Evolutionary conservation across 139 green algal species (phyloP).

Genomic region (Micromonas commoda): DNA sequence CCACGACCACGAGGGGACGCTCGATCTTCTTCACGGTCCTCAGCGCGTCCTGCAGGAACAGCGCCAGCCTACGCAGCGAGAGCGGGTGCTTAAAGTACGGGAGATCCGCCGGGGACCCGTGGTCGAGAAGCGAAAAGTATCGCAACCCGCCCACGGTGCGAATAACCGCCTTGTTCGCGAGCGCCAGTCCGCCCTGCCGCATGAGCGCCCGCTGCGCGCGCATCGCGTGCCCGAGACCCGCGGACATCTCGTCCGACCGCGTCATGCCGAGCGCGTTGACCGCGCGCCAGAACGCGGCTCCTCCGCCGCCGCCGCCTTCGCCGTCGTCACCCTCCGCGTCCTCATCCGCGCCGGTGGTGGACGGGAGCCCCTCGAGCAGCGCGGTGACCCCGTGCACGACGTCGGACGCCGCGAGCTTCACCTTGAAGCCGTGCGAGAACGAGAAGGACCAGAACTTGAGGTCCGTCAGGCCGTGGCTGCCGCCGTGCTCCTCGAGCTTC

Average conservation of each 20-base stretch:
- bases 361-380: slow-evolving; percentile 10
- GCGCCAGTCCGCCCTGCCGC: slow-evolving; percentile 8
- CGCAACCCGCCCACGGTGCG: slow-evolving; percentile 1
- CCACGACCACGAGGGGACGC: slow-evolving; percentile 1
- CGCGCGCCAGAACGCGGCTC: slow-evolving; percentile 14
- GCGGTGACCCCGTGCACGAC: slow-evolving; percentile 21
- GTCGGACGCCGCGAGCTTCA: slow-evolving; percentile 19
- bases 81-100: slow-evolving; percentile 24
- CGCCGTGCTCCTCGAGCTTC: background rate
- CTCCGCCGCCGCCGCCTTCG: background rate
- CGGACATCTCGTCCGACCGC: slow-evolving; percentile 1
- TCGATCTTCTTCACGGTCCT: background rate
- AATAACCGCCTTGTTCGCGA: slow-evolving; percentile 11
- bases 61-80: slow-evolving; percentile 17
- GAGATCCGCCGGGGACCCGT: slow-evolving; percentile 4
- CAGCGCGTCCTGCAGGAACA: slow-evolving; percentile 25
- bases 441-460: slow-evolving; percentile 15
- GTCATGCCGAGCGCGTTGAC: background rate
- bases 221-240: slow-evolving; percentile 7
- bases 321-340: slow-evolving; percentile 8
- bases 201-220: slow-evolving; percentile 18
- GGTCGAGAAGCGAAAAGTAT: slow-evolving; percentile 11
- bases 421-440: slow-evolving; percentile 24
- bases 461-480: slow-evolving; percentile 13
- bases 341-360: background rate